phyloP scores from a whole-genome alignment of 208 protist genomes.

The Leishmania gerbilli region DNA sequence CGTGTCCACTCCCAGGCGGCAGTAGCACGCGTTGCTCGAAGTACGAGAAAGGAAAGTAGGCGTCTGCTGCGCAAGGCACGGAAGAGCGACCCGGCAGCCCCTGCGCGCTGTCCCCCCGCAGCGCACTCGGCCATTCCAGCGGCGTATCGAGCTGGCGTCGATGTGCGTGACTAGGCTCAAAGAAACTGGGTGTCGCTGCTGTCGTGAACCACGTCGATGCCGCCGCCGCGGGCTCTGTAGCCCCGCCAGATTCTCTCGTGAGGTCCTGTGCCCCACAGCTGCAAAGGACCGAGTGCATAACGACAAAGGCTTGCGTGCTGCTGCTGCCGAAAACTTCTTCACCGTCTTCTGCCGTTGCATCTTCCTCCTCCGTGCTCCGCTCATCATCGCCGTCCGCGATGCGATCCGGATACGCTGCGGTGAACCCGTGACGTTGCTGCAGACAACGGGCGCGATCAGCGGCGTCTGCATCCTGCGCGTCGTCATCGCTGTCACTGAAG shows the following conservation, averaged over 20 bases:
- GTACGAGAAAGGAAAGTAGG: slow-evolving; percentile 23
- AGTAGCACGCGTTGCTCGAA: slow-evolving; percentile 56
- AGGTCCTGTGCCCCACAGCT: slow-evolving; percentile 20
- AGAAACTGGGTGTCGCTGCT: background rate
- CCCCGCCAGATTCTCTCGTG: background rate
- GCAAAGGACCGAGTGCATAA: slow-evolving; percentile 62
- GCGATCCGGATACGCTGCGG: background rate
- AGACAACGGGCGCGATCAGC: background rate
- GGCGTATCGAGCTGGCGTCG: background rate
- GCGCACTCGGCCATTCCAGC: background rate
- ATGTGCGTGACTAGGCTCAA: background rate
- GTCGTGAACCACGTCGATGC: background rate
- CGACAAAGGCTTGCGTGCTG: slow-evolving; percentile 25
- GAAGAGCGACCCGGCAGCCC: background rate
- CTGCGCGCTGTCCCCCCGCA: background rate
- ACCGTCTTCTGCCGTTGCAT: slow-evolving; percentile 13
- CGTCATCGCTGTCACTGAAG: background rate
- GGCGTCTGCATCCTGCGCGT: background rate
- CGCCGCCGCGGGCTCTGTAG: background rate
- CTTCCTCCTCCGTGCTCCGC: slow-evolving; percentile 28
- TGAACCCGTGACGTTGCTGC: background rate
- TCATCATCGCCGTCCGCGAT: background rate
- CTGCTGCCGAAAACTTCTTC: background rate
- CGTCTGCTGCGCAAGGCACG: background rate
- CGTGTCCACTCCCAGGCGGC: slow-evolving; percentile 52